Conservation (phyloP, 805 yeast genomes). For the Saitoella complicata region DNA sequence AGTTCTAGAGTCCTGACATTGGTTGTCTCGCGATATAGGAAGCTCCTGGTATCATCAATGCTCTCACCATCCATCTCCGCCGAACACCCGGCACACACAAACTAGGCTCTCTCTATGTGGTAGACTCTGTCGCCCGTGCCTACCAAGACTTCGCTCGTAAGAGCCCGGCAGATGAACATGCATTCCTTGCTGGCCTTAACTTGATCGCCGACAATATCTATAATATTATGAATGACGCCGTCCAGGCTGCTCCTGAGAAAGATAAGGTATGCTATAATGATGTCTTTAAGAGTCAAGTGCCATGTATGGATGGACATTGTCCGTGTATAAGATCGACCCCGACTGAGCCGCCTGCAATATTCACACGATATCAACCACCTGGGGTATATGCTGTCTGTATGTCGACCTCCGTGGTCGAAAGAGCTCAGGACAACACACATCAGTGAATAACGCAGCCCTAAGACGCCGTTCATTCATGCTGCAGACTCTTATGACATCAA, state of each 20-base stretch:
- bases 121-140: slow-evolving; percentile 83
- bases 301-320: background rate
- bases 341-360: background rate
- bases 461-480: background rate
- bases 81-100: slow-evolving; percentile 60
- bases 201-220: slow-evolving; percentile 50
- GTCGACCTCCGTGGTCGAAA: background rate
- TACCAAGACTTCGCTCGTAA: slow-evolving; percentile 60
- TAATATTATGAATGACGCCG: slow-evolving; percentile 44
- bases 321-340: background rate
- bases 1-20: no score
- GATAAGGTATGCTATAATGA: slow-evolving; percentile 23
- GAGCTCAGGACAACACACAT: background rate
- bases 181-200: slow-evolving; percentile 57
- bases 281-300: background rate
- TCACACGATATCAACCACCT: background rate
- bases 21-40: no score
- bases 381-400: background rate
- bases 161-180: slow-evolving; percentile 40
- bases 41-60: no score
- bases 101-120: slow-evolving; percentile 77
- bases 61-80: no score
- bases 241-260: slow-evolving; percentile 35
- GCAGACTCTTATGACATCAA: background rate
- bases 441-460: background rate